Evolutionary conservation across 345 rosid genomes (phyloP).

Genomic region (Populus euphratica): DNA sequence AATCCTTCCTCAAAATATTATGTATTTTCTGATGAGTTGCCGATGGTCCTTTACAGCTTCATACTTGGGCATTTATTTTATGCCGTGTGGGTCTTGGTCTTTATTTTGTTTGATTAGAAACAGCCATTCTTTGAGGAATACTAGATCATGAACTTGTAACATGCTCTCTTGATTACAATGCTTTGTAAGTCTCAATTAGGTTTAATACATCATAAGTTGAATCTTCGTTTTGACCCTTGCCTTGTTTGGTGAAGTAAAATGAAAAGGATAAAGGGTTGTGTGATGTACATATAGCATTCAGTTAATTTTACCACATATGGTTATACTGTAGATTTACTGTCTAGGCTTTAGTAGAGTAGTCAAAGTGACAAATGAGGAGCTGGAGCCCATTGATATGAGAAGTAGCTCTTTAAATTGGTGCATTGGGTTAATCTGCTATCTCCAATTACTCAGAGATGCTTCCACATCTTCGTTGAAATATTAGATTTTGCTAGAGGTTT

Average conservation of each 20-base stretch:
- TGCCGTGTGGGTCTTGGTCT: neutral
- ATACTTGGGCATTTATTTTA: neutral
- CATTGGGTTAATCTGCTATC: neutral
- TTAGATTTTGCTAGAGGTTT: neutral
- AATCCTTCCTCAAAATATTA: neutral
- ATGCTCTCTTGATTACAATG: neutral
- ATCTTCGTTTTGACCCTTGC: neutral
- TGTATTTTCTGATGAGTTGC: neutral
- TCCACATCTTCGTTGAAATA: neutral
- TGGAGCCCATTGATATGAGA: neutral
- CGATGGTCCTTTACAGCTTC: neutral
- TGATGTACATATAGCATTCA: neutral
- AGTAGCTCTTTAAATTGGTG: neutral
- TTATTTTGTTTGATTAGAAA: slow-evolving; percentile 1
- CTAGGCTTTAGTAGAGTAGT: neutral
- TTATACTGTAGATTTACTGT: neutral
- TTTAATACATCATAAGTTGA: neutral
- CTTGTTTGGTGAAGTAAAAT: neutral
- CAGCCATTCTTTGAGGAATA: neutral
- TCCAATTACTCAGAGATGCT: neutral
- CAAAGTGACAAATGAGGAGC: neutral
- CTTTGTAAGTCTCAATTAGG: neutral
- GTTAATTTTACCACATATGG: neutral
- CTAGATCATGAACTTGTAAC: neutral
- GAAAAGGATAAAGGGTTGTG: no score